These are phyloP conservation scores for Dactylellina cionopaga DNA, from an alignment of 2,329 filamentous ascomycete species.

Conservation along the genomic window DNA sequence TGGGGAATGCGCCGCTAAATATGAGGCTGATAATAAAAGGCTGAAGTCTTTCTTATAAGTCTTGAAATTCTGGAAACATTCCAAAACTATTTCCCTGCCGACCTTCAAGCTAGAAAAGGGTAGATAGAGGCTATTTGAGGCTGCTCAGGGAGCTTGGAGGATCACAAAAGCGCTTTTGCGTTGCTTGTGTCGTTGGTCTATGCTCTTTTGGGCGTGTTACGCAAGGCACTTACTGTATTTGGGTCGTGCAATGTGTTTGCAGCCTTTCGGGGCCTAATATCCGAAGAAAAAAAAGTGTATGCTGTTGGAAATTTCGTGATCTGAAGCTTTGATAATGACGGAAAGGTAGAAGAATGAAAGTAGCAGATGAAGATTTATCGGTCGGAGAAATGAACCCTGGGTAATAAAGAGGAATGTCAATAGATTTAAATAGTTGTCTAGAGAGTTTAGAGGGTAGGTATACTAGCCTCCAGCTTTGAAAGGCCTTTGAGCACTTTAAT, in stretches of 20 bases:
- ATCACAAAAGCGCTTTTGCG: constrained; percentile 24
- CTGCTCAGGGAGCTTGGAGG: background rate
- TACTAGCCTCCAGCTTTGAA: background rate
- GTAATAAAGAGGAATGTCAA: constrained; percentile 12
- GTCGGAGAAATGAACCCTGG: constrained; percentile 12
- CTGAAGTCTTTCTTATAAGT: background rate
- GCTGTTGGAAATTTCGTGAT: background rate
- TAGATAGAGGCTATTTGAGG: constrained; percentile 23
- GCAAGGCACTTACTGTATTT: constrained; percentile 44
- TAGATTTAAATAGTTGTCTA: constrained; percentile 23
- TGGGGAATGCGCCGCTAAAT: constrained; percentile 18
- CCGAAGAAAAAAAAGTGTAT: too few species aligned
- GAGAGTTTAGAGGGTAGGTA: background rate
- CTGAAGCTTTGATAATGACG: background rate
- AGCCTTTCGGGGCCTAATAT: constrained; percentile 10
- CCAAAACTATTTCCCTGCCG: constrained; percentile 12
- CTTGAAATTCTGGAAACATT: background rate
- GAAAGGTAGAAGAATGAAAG: constrained; percentile 11
- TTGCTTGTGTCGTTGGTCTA: constrained; percentile 27
- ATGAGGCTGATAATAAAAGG: constrained; percentile 22
- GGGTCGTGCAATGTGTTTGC: constrained; percentile 15
- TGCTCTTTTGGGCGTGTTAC: constrained; percentile 33
- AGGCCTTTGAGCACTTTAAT: constrained; percentile 11
- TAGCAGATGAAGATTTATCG: background rate
- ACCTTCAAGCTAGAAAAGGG: background rate